phyloP scores from a whole-genome alignment of 2,329 filamentous ascomycete species.

The Mycosphaerella sp. region DNA sequence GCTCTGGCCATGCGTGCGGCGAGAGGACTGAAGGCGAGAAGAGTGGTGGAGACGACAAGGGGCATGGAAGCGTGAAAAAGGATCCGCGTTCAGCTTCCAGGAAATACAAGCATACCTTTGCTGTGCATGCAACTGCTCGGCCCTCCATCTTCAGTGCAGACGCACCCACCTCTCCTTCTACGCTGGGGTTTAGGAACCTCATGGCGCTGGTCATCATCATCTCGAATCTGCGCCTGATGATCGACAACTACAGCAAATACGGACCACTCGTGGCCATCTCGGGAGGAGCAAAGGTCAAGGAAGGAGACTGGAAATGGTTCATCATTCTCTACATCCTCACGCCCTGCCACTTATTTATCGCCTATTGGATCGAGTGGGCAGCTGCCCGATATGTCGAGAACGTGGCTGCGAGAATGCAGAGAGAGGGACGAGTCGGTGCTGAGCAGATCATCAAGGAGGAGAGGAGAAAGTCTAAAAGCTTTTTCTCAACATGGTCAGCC shows the following conservation, averaged over 20 bases:
- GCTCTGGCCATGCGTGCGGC: background rate
- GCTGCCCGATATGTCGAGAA: slow-evolving; percentile 73
- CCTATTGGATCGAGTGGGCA: slow-evolving; percentile 79
- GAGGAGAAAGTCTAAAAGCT: slow-evolving; percentile 21
- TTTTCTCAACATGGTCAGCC: slow-evolving; percentile 67
- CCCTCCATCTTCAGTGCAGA: slow-evolving; percentile 86
- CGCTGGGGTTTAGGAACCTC: slow-evolving; percentile 88
- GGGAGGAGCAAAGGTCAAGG: slow-evolving; percentile 44
- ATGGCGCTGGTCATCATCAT: slow-evolving; percentile 92
- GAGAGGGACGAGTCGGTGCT: slow-evolving; percentile 26
- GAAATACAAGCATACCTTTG: slow-evolving; percentile 89
- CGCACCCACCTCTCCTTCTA: slow-evolving; percentile 66
- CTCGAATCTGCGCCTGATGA: slow-evolving; percentile 86
- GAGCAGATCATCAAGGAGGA: slow-evolving; percentile 53
- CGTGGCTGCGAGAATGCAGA: slow-evolving; percentile 54
- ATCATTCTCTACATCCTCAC: slow-evolving; percentile 73
- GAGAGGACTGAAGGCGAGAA: background rate
- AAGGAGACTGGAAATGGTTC: slow-evolving; percentile 28
- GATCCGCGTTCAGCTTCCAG: slow-evolving; percentile 30
- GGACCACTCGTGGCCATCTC: slow-evolving; percentile 87
- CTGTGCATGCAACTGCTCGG: slow-evolving; percentile 66
- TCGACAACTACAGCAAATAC: slow-evolving; percentile 97
- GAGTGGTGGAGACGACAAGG: too few relatives aligned
- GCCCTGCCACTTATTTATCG: slow-evolving; percentile 82
- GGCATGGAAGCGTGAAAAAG: background rate